Base-by-base conservation (phyloP, 2,329 filamentous ascomycete species). In the Alternaria brassicae region DNA sequence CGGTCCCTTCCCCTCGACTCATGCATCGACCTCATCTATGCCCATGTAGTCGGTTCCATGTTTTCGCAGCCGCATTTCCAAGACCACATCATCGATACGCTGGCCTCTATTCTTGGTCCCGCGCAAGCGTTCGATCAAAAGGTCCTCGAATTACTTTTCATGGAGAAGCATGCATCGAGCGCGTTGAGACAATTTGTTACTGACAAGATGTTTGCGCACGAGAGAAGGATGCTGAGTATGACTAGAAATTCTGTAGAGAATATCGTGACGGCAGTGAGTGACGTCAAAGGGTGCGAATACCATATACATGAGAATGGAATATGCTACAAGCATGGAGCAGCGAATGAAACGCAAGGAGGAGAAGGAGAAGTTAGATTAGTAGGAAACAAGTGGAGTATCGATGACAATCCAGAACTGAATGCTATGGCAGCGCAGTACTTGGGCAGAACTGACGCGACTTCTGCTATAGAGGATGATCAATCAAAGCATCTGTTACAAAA, bases 11-110 rank as follows among this genome's bases (percentile, higher is more conserved):
- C 44, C 0, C 37, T 68, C 17, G 3, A 44, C 12, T 58, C 66
- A 4, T 64, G 61, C 6, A 42, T 66, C 9, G 63, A 63, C 21
- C 36, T 69, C 0, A 56, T 70, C 2, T 64, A 63, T 25, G 66
- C 68, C 2, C 68, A 70, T 17, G 64, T 66, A 3, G 42, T 63
- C 4, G 68, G 68, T 1, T 52, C 59, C 1, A 51, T 30, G 2
- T 62, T 69, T 13, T 23, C 40, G 13, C 60, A 66, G 15, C 41
- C 56, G 9, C 21, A 60, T 3, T 64, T 66, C 19, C 63, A 66
- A 25, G 63, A 66, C 36, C 53, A 61, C 37, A 44, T 66, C 13
- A 60, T 66, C 23, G 63, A 64, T 21, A 40, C 39, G 3, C 50
- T 66, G 19, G 4, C 44, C 0, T 21, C 12, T 5, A 13, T 56